Evolutionary conservation across 2,329 filamentous ascomycete genomes (phyloP), one percentile per base, ranked within the genome.

Genomic region (Paracoccidioides brasiliensis): DNA sequence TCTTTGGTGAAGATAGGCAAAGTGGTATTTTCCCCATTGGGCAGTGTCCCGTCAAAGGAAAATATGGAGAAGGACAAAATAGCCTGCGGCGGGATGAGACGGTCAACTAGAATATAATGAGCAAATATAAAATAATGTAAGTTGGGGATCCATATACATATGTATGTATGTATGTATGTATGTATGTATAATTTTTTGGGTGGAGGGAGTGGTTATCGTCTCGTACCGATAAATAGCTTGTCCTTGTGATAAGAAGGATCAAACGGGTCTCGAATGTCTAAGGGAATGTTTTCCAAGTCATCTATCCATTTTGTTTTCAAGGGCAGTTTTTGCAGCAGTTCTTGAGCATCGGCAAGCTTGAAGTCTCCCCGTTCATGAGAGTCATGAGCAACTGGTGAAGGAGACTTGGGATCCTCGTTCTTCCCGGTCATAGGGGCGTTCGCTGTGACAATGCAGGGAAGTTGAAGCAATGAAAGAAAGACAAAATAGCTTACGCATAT

Each of bases 21-120:
- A 1, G 46, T 15, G 3, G 61, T 54, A 9, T 55, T 44, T n/a
- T 55, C 58, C 15, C 62, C 63, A 52, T 63, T 60, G 3, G 62
- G 62, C 6, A 66, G 57, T 0, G 56, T 32, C 1, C 52, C 50
- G 2, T 48, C 42, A 8, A 45, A 0, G 8, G 53, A 55, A 38
- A 61, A 65, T 30, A 55, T 43, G 4, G 64, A 6, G 22, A 66
- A 66, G 5, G 60, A 38, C 5, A 38, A 53, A 8, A 63, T 56
- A 0, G 63, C 63, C 49, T 66, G 63, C 8, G 62, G 61, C 44
- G 65, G 64, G 37, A 66, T 49, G n/a, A 65, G 42, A n/a, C 60
- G 62, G 61, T 66, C 64, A 40, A 66, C 64, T 66, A 41, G 5
- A 43, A 33, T 14, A 32, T 15, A 2, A 35, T 51, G 9, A 51